A percentile compares a stretch with the other conserved stretches of the same genome.
Conservation (phyloP, 768 basidiomycete species). For the Hygrophoropsis aurantiaca region DNA sequence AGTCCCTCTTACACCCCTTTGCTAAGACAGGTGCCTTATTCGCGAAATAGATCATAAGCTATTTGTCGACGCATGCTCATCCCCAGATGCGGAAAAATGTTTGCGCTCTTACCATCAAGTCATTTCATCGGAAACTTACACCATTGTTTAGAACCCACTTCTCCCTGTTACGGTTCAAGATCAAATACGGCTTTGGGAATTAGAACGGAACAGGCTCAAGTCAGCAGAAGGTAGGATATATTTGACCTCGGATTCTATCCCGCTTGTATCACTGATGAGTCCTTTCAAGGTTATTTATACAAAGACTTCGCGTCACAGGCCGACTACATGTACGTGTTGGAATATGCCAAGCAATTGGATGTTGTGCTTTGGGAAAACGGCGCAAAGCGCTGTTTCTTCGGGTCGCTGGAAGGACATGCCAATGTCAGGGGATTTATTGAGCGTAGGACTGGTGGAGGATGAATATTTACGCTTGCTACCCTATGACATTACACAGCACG, state of each 20-base stretch:
- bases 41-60: conserved; percentile 99
- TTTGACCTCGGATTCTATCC: conserved; percentile 8
- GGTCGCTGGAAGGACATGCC: conserved; percentile 71
- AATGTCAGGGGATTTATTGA: conserved; percentile 82
- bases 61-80: conserved; percentile 92
- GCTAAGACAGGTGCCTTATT: neutral
- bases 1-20: too few relatives aligned
- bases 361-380: conserved; percentile 84
- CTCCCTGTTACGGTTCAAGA: conserved; percentile 97
- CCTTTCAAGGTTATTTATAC: conserved; percentile 74
- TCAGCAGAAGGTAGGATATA: conserved; percentile 85
- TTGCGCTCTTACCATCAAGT: conserved; percentile 21
- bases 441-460: conserved; percentile 51
- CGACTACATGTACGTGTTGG: conserved; percentile 84
- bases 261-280: conserved; percentile 6
- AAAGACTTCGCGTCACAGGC: conserved; percentile 82
- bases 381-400: conserved; percentile 79
- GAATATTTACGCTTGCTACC: too few relatives aligned
- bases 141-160: conserved; percentile 69
- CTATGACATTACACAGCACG: too few relatives aligned
- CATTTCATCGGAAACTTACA: neutral
- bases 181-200: conserved; percentile 96
- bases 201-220: conserved; percentile 89
- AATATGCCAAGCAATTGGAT: conserved; percentile 80
- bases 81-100: conserved; percentile 98